A percentile compares a stretch with the other conserved stretches of the same genome.
Conservation (phyloP, 768 basidiomycete genomes). For the Strobilomyces dryophilus region DNA sequence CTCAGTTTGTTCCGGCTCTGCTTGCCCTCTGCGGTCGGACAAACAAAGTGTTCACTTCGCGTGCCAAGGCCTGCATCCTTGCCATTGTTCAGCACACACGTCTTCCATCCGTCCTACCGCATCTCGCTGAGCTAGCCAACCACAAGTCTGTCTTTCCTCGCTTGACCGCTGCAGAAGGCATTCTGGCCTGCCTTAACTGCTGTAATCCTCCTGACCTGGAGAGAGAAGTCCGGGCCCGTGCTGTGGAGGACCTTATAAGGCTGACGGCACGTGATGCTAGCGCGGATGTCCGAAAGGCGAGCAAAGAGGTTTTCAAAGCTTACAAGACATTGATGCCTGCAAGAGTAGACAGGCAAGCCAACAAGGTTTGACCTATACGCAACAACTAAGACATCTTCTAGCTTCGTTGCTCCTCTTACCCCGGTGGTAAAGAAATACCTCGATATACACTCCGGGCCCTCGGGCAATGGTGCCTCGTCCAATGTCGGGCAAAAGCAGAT, state of each 20-base stretch:
- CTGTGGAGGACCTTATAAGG: constrained; percentile 69
- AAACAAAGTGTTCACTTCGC: constrained; percentile 72
- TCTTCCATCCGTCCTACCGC: constrained; percentile 56
- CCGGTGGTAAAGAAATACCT: constrained; percentile 78
- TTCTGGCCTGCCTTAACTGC: constrained; percentile 63
- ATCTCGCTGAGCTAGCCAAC: constrained; percentile 50
- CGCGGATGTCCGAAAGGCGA: constrained; percentile 67
- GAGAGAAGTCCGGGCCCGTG: constrained; percentile 57
- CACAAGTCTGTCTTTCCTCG: constrained; percentile 70
- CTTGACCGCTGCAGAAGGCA: constrained; percentile 59
- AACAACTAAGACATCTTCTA: constrained; percentile 27
- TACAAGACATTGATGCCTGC: constrained; percentile 68
- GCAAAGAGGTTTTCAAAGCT: constrained; percentile 69
- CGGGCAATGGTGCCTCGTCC: constrained; percentile 2
- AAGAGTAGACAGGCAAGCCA: constrained; percentile 59
- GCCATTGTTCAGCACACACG: constrained; percentile 65
- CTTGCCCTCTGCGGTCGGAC: constrained; percentile 65
- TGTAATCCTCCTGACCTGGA: constrained; percentile 79
- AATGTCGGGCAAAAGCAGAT: constrained; percentile 13
- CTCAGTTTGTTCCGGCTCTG: constrained; percentile 65
- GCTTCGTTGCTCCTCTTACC: constrained; percentile 70
- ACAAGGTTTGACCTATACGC: not conserved
- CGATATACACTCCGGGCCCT: constrained; percentile 36
- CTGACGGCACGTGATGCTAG: constrained; percentile 66
- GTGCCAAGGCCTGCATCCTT: constrained; percentile 58